These are phyloP conservation scores for Suillus weaverae DNA, from an alignment of 768 basidiomycete species.

Conservation along the genomic window DNA sequence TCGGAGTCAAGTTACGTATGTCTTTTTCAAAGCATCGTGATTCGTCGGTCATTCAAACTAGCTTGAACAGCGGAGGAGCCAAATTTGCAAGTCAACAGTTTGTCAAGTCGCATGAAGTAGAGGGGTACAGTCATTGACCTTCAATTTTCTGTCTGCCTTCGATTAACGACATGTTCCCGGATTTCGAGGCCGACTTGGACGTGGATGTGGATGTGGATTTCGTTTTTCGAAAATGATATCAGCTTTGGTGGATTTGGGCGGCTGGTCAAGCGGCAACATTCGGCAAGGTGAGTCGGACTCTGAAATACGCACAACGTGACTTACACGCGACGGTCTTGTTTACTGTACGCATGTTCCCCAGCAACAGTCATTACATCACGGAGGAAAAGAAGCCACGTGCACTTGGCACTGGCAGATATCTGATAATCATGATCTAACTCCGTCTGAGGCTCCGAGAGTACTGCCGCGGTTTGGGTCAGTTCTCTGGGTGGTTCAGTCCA, in stretches of 20 bases:
- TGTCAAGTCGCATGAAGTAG: neutral
- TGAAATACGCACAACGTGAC: too few relatives aligned
- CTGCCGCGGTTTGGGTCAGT: neutral
- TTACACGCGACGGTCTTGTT: too few relatives aligned
- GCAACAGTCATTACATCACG: neutral
- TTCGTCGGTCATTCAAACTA: neutral
- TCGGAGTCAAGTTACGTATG: neutral
- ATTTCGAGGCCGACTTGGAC: too few relatives aligned
- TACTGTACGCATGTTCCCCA: neutral
- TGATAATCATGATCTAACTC: neutral
- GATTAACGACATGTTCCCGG: neutral
- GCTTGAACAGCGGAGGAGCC: neutral
- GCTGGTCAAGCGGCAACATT: too few relatives aligned
- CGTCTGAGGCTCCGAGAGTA: neutral
- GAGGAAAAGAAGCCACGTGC: neutral
- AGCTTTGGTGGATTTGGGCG: too few relatives aligned
- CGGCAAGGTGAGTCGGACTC: too few relatives aligned
- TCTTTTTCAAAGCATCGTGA: neutral
- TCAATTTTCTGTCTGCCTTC: neutral
- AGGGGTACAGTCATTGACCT: neutral
- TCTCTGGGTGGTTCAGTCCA: neutral
- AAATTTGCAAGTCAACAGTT: neutral
- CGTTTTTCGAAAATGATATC: too few relatives aligned
- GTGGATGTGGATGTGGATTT: too few relatives aligned
- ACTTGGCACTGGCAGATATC: neutral